Base-by-base conservation (phyloP, 2,329 filamentous ascomycete genomes). In the Erysiphe pulchra region DNA sequence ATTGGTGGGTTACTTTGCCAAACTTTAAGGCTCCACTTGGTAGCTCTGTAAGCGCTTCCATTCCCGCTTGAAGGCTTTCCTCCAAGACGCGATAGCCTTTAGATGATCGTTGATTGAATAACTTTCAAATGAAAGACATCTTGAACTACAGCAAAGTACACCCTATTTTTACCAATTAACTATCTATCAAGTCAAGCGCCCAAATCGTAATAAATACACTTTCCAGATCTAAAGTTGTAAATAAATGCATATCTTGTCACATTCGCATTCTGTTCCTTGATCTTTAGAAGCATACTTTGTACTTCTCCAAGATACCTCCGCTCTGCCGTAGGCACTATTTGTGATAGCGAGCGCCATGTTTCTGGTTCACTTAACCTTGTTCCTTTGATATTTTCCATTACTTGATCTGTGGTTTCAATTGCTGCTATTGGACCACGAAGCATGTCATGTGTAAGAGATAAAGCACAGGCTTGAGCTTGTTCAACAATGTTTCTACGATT, bases 401-500 rank as follows among this genome's bases (percentile, higher is more conserved):
- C 72, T 43, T 80, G 74, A 55, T 94, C 86, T 30, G 82, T 77
- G 1, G 82, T 84, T 61, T 95, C 87, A 45, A 95, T 78, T 1
- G 86, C 87, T 10, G 81, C 73, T 48, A 94, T 81, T 0, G 85
- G 84, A 0, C 82, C 82, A 30, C 79, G 71, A 5, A 82, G 65
- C 52, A 84, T 84, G 4, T 71, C 72, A 31, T 78, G 72, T 12
- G 84, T 69, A 33, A 86, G 67, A 47, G 71, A 72, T 30, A 72
- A 68, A 4, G 66, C 67, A 50, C 65, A 68, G 47, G 57, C 59
- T 61, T 74, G 74, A 49, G 78, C 78, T 52, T 86, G 80, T 58
- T 92, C 83, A 42, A 94, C 77, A 44, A 95, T 84, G 28, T 77
- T 77, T 56, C 77, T 76, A 45, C 87, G 76, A 61, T 93, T 94